Evolutionary conservation across 495 filamentous ascomycete genomes (phyloP).

Genomic region (Aspergillus carlsbadensis): DNA sequence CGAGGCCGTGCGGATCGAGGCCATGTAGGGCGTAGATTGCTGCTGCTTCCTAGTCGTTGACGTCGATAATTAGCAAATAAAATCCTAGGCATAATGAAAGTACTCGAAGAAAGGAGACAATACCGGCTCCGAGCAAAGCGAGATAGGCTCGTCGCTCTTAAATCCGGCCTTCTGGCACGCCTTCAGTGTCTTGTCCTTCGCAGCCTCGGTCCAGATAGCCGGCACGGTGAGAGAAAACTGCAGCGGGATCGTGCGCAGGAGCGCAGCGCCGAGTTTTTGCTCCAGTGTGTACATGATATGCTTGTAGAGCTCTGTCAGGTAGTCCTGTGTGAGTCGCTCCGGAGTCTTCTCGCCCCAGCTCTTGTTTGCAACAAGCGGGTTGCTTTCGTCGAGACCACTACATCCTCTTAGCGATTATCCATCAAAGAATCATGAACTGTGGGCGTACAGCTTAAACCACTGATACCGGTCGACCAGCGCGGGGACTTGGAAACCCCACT

Average conservation of each 20-base stretch:
- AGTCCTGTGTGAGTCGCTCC: not conserved
- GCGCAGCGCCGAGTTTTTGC: slow-evolving; percentile 8
- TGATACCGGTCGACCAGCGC: slow-evolving; percentile 38
- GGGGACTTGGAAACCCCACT: slow-evolving; percentile 54
- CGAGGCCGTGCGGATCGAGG: slow-evolving; percentile 60
- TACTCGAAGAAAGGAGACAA: not conserved
- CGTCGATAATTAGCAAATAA: slow-evolving; percentile 56
- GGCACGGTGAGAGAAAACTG: slow-evolving; percentile 11
- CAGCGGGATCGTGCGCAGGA: slow-evolving; percentile 5
- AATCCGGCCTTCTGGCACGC: slow-evolving; percentile 4
- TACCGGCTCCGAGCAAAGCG: slow-evolving; percentile 8
- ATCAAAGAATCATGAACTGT: slow-evolving; percentile 36
- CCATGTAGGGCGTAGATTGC: slow-evolving; percentile 70
- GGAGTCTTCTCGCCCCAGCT: slow-evolving; percentile 14
- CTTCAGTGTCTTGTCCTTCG: slow-evolving; percentile 14
- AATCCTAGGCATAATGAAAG: not conserved
- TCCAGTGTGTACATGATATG: slow-evolving; percentile 15
- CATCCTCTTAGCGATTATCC: slow-evolving; percentile 30
- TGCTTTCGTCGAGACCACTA: slow-evolving; percentile 12
- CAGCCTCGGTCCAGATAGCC: slow-evolving; percentile 11
- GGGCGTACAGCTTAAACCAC: slow-evolving; percentile 53
- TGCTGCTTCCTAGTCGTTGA: slow-evolving; percentile 68
- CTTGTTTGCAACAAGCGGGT: slow-evolving; percentile 1
- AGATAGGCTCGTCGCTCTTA: not conserved
- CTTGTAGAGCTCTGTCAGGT: slow-evolving; percentile 5